Base-by-base conservation (phyloP, 2,329 filamentous ascomycete species). In the Penicillium oxalicum region DNA sequence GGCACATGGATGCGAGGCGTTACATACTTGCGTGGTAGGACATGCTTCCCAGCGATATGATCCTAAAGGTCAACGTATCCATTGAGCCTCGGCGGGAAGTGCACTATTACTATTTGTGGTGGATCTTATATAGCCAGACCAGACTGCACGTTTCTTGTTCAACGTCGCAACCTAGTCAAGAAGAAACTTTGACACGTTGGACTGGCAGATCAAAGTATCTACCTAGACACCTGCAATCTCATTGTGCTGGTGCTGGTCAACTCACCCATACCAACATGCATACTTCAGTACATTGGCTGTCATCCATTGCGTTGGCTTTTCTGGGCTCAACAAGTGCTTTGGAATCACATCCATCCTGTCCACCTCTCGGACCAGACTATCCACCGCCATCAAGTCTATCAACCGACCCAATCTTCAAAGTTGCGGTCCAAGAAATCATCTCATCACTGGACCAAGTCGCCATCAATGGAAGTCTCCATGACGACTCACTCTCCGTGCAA, bases 401-500 rank as follows among this genome's bases (percentile, higher is more conserved):
- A 35, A 40, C 12, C 6, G 45, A 49, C 34, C 27, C 39, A 34
- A 18, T 26, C 5, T 48, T 55, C 6, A 18, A 29, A 7, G 39
- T 24, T 2, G 50, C 52, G 24, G 8, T 39, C 3, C 43, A 49
- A 2, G 44, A 47, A 6, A 41, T 55, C 11, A 36, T 36, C 9
- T 34, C 45, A n/a, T 11, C 29, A 12, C 41, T 48, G 18, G 27
- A 49, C 9, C 25, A 52, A 36, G 34, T 28, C 13, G 40, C 44
- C n/a, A 39, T 32, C 4, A 32, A 45, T 18, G 44, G 44, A 35
- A 38, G 35, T 27, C 42, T 49, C 18, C 41, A 41, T 4, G 33
- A 35, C 9, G 40, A 34, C n/a, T 53, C 52, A 5, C 39, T 55
- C n/a, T 45, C 52, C 1, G 6, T 55, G 12, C 52, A 55, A 18